Base-by-base conservation (phyloP, 139 green algal genomes). In the Protoeuglena noctilucae region DNA sequence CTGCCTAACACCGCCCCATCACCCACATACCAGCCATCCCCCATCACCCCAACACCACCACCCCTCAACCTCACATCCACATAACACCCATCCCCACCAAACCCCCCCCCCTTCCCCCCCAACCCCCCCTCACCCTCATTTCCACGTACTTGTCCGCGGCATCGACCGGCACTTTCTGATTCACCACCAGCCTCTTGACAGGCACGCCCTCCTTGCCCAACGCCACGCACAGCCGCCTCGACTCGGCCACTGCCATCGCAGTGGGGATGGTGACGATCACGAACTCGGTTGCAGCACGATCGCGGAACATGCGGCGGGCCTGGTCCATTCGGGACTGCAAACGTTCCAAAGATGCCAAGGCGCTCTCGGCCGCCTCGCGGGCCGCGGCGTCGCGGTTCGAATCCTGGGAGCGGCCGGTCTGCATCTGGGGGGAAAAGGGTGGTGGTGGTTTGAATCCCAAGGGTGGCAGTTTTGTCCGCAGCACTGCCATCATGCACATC, bases 211-310 rank as follows among this genome's bases (percentile, higher is more conserved):
- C 76, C 25, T 75, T 60, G 43, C 75, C 57, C 40, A 89, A 73
- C n/a, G 67, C 57, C 2, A 40, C 43, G 0, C 83, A 76, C 39
- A 98, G 75, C 2, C 89, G 72, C 6, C 64, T 69, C 58, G 72
- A 89, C 71, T 98, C 90, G 18, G 72, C 75, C 0, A 82, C 76
- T 3, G 89, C 89, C 87, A 98, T 96, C 45, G 88, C 69, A 9
- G 91, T 98, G 24, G 91, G 91, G 47, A 98, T 98, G 52, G 84
- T 94, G 2, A 96, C 91, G 25, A 97, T 88, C 2, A 97, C 68
- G 62, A 98, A 98, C 61, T 95, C 76, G 7, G 82, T 96, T 14
- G 70, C 74, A 16, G 74, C 43, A 22, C 61, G 24, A 58, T 97
- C 80, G 21, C 83, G 72, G 70, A 98, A 96, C 41, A 98, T 68